Evolutionary conservation across 164 flowering plant species (phyloP), one percentile per base, ranked within the genome.

Genomic region (Stephania cephalantha): DNA sequence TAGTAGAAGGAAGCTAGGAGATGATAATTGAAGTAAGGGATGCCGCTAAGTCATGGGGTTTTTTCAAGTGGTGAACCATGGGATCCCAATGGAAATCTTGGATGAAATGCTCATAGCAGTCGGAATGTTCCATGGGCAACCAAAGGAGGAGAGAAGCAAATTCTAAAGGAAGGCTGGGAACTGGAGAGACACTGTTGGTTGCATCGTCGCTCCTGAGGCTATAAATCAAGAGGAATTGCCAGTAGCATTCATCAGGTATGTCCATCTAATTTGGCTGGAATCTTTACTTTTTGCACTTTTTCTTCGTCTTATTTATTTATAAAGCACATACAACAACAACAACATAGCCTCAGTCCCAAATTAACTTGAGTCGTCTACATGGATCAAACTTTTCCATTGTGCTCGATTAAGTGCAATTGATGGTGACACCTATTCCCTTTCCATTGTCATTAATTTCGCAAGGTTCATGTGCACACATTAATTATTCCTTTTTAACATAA

Each of bases 51-150:
- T 70, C 78, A 5, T 74, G 77, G 75, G 79, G 79, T 77, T 80
- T 75, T 80, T 80, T 48, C 77, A 74, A 70, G 46, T 77, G 15
- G 72, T 77, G 69, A 77, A 71, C 15, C 82, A 80, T 74, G 79
- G 79, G 15, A 68, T 76, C 45, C 74, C 73, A 15, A 15, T 7
- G 17, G 46, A 2, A 77, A 76, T 77, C 3, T 5, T 81, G 66
- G 76, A 77, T 8, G 83, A 68, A 52, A 75, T 81, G 76, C n/a
- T 71, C 1, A 68, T 68, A 77, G 75, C 70, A 0, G 68, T 75
- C 1, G 67, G 68, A 1, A 58, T 30, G 9, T 81, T 81, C 30
- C 10, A 71, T 29, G 80, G 77, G 42, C 83, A 74, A 44, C 77
- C 25, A 74, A 78, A 53, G 74, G 80, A 78, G 63, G 77, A 9